Evolutionary conservation across 2,329 filamentous ascomycete species (phyloP).

Genomic region (Hypoxylon sp.): DNA sequence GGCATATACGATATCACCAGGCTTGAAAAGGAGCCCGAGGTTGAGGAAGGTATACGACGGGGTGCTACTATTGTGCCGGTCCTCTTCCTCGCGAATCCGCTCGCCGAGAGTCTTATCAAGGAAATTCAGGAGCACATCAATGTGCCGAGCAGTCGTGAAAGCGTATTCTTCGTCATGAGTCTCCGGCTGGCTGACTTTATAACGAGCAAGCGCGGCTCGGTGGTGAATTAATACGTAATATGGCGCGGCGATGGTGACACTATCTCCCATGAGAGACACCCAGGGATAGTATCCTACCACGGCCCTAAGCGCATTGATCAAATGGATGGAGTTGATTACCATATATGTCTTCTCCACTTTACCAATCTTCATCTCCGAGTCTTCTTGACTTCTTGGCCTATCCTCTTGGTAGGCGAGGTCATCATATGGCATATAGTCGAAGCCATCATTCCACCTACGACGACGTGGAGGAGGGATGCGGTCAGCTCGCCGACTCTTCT

Average conservation of each 20-base stretch:
- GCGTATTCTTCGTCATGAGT: conserved; percentile 60
- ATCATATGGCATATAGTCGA: conserved; percentile 50
- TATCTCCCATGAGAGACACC: conserved; percentile 56
- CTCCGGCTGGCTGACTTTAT: conserved; percentile 60
- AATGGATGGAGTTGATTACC: conserved; percentile 61
- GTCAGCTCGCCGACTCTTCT: conserved; percentile 21
- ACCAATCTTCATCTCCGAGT: conserved; percentile 48
- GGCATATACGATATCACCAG: conserved; percentile 62
- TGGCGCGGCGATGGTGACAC: conserved; percentile 60
- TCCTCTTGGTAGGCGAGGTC: conserved; percentile 36
- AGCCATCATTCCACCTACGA: conserved; percentile 39
- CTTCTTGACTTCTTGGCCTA: conserved; percentile 30
- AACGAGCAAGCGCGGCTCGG: conserved; percentile 59
- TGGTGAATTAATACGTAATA: conserved; percentile 66
- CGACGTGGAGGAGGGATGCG: conserved; percentile 29
- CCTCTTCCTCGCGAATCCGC: conserved; percentile 59
- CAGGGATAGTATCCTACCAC: conserved; percentile 65
- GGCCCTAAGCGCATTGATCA: conserved; percentile 64
- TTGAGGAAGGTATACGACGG: conserved; percentile 62
- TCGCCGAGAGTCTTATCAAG: conserved; percentile 58
- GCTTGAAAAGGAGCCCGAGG: conserved; percentile 64
- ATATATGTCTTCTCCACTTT: conserved; percentile 57
- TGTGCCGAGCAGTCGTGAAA: conserved; percentile 59
- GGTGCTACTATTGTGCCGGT: conserved; percentile 56
- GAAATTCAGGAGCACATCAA: conserved; percentile 62